Evolutionary conservation across 352 stramenopile species (phyloP).

Genomic region (Globisporangium canariense): DNA sequence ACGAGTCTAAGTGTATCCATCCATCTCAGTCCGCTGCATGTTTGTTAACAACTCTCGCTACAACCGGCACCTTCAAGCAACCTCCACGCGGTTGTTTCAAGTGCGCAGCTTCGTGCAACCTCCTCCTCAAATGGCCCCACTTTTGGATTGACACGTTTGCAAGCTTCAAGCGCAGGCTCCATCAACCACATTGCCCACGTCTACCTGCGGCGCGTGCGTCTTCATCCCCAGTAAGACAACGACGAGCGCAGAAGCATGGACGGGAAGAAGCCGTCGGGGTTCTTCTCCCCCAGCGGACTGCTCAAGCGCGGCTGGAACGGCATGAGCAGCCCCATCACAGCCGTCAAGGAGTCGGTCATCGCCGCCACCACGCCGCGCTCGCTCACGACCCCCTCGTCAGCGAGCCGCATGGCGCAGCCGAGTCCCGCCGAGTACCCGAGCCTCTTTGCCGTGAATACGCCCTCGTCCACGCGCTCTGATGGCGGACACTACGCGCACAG

Average conservation of each 20-base stretch:
- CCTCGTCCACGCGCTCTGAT: slow-evolving; percentile 37
- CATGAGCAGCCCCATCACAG: slow-evolving; percentile 54
- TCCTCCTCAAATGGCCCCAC: slow-evolving; percentile 9
- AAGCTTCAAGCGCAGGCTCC: slow-evolving; percentile 6
- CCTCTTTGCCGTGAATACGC: slow-evolving; percentile 61
- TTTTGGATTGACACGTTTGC: background rate
- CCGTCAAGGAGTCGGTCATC: slow-evolving; percentile 65
- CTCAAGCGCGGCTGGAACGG: slow-evolving; percentile 67
- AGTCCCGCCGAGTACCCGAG: slow-evolving; percentile 65
- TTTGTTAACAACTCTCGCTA: no score
- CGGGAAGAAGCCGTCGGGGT: slow-evolving; percentile 36
- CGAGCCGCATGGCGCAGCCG: slow-evolving; percentile 33
- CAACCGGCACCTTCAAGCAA: background rate
- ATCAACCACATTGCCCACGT: background rate
- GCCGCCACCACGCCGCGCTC: slow-evolving; percentile 44
- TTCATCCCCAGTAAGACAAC: background rate
- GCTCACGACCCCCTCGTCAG: slow-evolving; percentile 26
- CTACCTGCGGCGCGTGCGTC: background rate
- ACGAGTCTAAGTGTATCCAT: background rate
- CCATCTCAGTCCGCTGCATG: background rate
- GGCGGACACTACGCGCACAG: slow-evolving; percentile 22
- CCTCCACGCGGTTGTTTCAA: slow-evolving; percentile 12
- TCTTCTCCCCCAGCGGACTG: slow-evolving; percentile 54
- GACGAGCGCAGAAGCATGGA: slow-evolving; percentile 13
- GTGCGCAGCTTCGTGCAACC: slow-evolving; percentile 16